A percentile compares a stretch with the other conserved stretches of the same genome.
Evolutionary conservation across 805 yeast genomes (phyloP).

Genomic region (Metschnikowia shivogae): DNA sequence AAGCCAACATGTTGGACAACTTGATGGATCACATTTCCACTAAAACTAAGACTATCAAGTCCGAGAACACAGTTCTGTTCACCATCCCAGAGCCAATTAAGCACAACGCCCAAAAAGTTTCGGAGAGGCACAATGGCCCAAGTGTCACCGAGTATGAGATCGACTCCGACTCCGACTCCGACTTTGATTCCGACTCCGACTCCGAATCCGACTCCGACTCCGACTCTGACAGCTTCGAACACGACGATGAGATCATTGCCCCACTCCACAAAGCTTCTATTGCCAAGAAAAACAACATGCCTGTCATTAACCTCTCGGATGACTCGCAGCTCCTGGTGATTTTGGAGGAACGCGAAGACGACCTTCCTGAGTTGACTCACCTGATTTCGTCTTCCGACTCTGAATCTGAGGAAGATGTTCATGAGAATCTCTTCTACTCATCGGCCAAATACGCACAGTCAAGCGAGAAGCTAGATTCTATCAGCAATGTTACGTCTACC

Average conservation of each 20-base stretch:
- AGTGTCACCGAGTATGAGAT: conserved; percentile 39
- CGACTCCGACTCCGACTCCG: conserved; percentile 28
- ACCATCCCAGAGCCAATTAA: conserved; percentile 16
- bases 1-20: conserved; percentile 66
- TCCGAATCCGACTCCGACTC: conserved; percentile 15
- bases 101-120: conserved; percentile 4
- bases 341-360: conserved; percentile 11
- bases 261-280: not conserved
- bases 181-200: conserved; percentile 26
- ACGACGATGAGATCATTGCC: conserved; percentile 22
- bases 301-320: conserved; percentile 12
- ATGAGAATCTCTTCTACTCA: conserved; percentile 9
- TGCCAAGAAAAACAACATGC: conserved; percentile 7
- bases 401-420: conserved; percentile 14
- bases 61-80: conserved; percentile 7
- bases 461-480: not conserved
- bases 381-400: conserved; percentile 16
- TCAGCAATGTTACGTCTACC: not conserved
- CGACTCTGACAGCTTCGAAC: conserved; percentile 20
- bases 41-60: conserved; percentile 23
- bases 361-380: conserved; percentile 16
- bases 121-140: conserved; percentile 21
- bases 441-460: conserved; percentile 7
- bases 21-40: conserved; percentile 49
- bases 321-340: conserved; percentile 15